Evolutionary conservation across 495 filamentous ascomycete species (phyloP).

Genomic region (Patellaria atrata): DNA sequence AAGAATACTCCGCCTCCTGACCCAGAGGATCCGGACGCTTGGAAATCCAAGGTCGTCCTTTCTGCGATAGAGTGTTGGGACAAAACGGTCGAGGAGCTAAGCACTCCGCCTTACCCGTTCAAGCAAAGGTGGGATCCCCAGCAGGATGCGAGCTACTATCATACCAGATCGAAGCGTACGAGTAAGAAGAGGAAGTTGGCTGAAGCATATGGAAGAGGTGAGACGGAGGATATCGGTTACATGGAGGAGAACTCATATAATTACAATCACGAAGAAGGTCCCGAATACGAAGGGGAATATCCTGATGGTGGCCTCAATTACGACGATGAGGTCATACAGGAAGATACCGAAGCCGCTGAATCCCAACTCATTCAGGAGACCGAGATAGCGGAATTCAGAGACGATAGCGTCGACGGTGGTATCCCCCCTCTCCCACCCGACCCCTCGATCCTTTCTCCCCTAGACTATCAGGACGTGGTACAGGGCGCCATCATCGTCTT

Average conservation of each 20-base stretch:
- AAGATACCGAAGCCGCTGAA: conserved; percentile 16
- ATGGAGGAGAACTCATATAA: conserved; percentile 26
- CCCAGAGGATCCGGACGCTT: conserved; percentile 34
- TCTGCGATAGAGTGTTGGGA: conserved; percentile 72
- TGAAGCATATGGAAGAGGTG: conserved; percentile 16
- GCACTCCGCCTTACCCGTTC: conserved; percentile 79
- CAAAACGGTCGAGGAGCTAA: conserved; percentile 51
- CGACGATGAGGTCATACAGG: conserved; percentile 21
- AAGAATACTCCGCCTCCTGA: not conserved
- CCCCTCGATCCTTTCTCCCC: conserved; percentile 35
- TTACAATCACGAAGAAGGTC: conserved; percentile 24
- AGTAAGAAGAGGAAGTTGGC: conserved; percentile 35
- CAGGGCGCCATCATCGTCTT: conserved; percentile 63
- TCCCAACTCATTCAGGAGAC: conserved; percentile 16
- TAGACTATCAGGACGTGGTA: conserved; percentile 39
- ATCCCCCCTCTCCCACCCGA: conserved; percentile 51
- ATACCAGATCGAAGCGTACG: conserved; percentile 26
- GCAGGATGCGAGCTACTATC: conserved; percentile 48
- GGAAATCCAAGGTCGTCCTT: conserved; percentile 59
- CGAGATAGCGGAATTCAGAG: conserved; percentile 11
- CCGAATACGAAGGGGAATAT: conserved; percentile 28
- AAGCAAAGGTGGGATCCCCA: conserved; percentile 74
- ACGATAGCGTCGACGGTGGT: too few species aligned
- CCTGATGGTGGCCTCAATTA: conserved; percentile 18
- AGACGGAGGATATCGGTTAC: conserved; percentile 16